Base-by-base conservation (phyloP, 2,329 filamentous ascomycete species). In the Calonectria naviculata region DNA sequence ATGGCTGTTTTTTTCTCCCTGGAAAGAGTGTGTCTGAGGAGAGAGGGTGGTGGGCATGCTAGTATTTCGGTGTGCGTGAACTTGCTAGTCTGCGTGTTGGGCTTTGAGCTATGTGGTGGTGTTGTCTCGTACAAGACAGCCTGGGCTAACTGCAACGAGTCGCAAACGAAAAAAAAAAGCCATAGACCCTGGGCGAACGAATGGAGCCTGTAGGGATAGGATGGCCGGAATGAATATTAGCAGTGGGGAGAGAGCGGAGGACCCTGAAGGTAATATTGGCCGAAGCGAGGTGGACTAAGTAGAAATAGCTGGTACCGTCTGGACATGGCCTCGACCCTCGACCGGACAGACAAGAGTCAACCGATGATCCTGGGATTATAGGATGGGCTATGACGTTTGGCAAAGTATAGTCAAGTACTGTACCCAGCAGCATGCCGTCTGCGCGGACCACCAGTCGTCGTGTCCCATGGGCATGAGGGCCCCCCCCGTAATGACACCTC, bases 211-310 rank as follows among this genome's bases (percentile, higher is more conserved):
- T 41, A 41, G 36, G 56, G 46, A 42, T 34, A 28, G n/a, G 49
- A 42, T 26, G 19, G 24, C 34, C 31, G 49, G 34, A 52, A 44
- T 36, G 49, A 19, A 61, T 61, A 61, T 61, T 61, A 24, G 38
- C 36, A 41, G 56, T 61, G 56, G 56, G 56, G 56, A 29, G 36
- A 44, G n/a, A 44, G 56, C 36, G 38, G 56, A 42, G 56, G 38
- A 44, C 56, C 38, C 26, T 42, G 44, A 38, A 41, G 24, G 62
- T 41, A 47, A 54, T 62, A 56, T 21, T 28, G 49, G 21, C 67
- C 67, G 41, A 54, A 65, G 42, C 44, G 46, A 70, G 62, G 42
- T 42, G 44, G 54, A 15, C 54, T 56, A 56, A 62, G 60, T 29
- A 41, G 61, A 7, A 49, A 60, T 17, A 46, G 62, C 62, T 46